Evolutionary conservation across 768 basidiomycete species (phyloP), one percentile per base, ranked within the genome.

Genomic region (Paxillus involutus): DNA sequence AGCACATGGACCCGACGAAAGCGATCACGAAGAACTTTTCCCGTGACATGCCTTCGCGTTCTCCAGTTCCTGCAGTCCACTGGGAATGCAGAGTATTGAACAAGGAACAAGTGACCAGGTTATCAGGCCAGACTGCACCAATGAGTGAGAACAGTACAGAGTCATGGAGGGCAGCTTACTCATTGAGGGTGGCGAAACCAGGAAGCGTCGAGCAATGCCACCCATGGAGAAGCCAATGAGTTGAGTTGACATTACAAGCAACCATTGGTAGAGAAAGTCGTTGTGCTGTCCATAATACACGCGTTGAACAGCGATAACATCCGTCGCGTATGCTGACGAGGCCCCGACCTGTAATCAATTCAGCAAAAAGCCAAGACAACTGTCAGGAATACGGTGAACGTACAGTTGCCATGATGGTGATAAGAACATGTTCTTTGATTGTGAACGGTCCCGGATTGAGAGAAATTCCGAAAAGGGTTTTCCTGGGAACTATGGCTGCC

Each of bases 371-470:
- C 3, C 11, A 41, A 54, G 30, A 8, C 30, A 32, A 51, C 33
- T 21, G 3, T 46, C 32, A 33, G 32, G 26, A 26, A 36, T 51
- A 16, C 6, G 16, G 21, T 21, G 21, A 47, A 10, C 47, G 77
- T 39, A 86, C 79, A 64, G 85, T 88, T 35, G 81, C 26, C 26
- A 89, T 88, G 56, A 83, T 76, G 11, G 80, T 81, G 39, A 80
- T 72, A 45, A 82, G 71, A 36, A 88, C 87, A 68, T 85, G 84
- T 66, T 88, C 85, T 67, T 88, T 88, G 64, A 86, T 79, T 3
- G 77, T 78, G 71, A 88, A 88, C 24, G 56, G 64, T 9, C 71
- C 71, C 9, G 71, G 26, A 51, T 73, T 73, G 19, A 73, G 40
- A 12, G 65, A 66, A 55, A 71, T 59, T 13, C 66, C 63, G 17